These are phyloP conservation scores for Haematococcus lacustris DNA, from an alignment of 139 green algal species.

Conservation along the genomic window DNA sequence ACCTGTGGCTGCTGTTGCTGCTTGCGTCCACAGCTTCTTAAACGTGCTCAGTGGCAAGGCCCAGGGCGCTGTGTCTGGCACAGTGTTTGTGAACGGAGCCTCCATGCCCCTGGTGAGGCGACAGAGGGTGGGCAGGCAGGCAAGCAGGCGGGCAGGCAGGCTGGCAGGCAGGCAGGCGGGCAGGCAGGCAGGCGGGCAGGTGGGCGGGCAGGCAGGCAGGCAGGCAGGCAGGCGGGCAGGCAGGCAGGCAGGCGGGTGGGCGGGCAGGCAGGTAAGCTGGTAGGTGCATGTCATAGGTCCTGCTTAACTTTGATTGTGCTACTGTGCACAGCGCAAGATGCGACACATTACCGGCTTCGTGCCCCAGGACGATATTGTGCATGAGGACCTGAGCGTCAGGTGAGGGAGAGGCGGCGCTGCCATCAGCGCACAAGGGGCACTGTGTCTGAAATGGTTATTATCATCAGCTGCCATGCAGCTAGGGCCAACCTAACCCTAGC, in stretches of 20 bases:
- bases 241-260: too few species aligned
- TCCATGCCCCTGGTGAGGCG: slow-evolving; percentile 14
- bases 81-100: slow-evolving; percentile 18
- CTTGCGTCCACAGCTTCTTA: slow-evolving; percentile 24
- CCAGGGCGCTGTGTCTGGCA: slow-evolving; percentile 5
- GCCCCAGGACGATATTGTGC: slow-evolving; percentile 75
- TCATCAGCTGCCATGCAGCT: too few species aligned
- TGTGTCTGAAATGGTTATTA: too few species aligned
- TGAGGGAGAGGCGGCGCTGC: slow-evolving; percentile 8
- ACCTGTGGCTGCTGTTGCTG: too few species aligned
- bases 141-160: too few species aligned
- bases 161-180: too few species aligned
- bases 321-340: not conserved
- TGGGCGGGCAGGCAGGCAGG: too few species aligned
- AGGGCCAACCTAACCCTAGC: too few species aligned
- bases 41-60: slow-evolving; percentile 36
- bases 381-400: slow-evolving; percentile 52
- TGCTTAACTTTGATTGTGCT: not conserved
- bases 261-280: too few species aligned
- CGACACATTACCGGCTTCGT: slow-evolving; percentile 62
- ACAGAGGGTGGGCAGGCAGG: not conserved
- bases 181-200: too few species aligned
- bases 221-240: too few species aligned
- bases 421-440: too few species aligned
- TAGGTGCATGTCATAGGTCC: not conserved